These are phyloP conservation scores for Gomphus sp. DNA, from an alignment of 1,284 basidiomycete species.

Conservation along the genomic window DNA sequence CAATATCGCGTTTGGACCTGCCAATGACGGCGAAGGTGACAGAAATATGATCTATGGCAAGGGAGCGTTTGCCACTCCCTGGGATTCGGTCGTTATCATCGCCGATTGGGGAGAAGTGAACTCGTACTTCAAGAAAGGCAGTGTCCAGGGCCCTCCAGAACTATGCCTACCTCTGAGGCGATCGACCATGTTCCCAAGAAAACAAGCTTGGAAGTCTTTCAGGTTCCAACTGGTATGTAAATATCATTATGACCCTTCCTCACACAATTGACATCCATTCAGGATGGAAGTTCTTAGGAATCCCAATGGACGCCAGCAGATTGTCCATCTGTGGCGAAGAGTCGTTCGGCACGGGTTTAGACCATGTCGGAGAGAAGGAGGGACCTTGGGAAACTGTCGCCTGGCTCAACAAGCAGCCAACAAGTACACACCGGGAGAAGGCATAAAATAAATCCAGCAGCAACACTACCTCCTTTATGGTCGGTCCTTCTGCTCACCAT, in stretches of 20 bases:
- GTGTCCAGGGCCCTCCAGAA: constrained; percentile 90
- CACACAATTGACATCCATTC: not conserved
- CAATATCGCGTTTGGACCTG: constrained; percentile 89
- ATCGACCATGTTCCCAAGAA: constrained; percentile 95
- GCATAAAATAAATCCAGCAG: constrained; percentile 84
- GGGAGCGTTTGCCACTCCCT: constrained; percentile 95
- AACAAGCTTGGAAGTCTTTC: constrained; percentile 90
- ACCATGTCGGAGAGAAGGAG: constrained; percentile 99
- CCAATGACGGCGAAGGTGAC: constrained; percentile 96
- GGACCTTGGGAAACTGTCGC: constrained; percentile 97
- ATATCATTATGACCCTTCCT: not conserved
- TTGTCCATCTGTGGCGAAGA: constrained; percentile 98
- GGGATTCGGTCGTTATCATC: constrained; percentile 97
- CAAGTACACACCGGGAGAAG: constrained; percentile 33
- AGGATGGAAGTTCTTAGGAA: constrained; percentile 99
- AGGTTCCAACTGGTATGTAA: constrained; percentile 85
- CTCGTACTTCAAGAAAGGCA: constrained; percentile 90
- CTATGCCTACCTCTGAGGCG: constrained; percentile 96
- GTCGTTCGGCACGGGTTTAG: constrained; percentile 98
- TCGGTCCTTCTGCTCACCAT: constrained; percentile 96
- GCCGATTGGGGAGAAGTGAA: constrained; percentile 95
- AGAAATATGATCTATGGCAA: constrained; percentile 99
- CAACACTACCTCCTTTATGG: constrained; percentile 91
- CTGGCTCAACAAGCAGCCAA: constrained; percentile 94
- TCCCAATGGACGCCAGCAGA: constrained; percentile 97